Conservation (phyloP, 140 eudicot genomes). For the Artemisia princeps region DNA sequence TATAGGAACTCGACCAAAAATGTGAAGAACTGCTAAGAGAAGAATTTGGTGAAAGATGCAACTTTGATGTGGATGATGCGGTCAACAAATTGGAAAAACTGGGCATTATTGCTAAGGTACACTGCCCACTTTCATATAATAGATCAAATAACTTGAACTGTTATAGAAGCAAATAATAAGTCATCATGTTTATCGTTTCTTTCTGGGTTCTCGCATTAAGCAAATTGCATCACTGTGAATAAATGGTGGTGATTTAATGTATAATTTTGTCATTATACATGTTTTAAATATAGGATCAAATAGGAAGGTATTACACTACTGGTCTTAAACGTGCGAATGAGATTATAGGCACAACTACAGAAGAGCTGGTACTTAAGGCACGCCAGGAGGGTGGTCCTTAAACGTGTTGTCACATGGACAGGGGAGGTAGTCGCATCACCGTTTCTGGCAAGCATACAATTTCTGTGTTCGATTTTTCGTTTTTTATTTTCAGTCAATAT, state of each 20-base stretch:
- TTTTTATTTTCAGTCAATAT: not conserved
- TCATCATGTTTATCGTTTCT: too few species aligned
- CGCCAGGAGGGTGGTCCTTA: conserved; percentile 38
- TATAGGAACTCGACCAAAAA: conserved; percentile 68
- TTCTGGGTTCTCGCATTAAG: not conserved
- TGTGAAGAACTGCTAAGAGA: conserved; percentile 77
- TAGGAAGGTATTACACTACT: conserved; percentile 71
- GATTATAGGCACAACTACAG: conserved; percentile 92
- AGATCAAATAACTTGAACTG: not conserved
- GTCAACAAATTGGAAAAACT: conserved; percentile 70
- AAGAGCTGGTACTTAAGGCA: conserved; percentile 84
- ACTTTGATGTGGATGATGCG: conserved; percentile 92
- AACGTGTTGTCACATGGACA: not conserved
- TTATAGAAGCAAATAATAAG: too few species aligned
- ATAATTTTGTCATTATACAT: not conserved
- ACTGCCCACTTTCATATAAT: not conserved
- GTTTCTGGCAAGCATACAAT: not conserved
- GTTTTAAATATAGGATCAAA: conserved; percentile 51
- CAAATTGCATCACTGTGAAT: not conserved
- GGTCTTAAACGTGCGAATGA: conserved; percentile 90
- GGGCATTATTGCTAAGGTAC: conserved; percentile 75
- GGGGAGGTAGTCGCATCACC: not conserved
- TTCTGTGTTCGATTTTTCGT: not conserved
- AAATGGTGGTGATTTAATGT: not conserved
- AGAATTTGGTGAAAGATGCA: conserved; percentile 72